Conservation (phyloP, 1,139 yeast species). For the Saccharomyces hybrid region DNA sequence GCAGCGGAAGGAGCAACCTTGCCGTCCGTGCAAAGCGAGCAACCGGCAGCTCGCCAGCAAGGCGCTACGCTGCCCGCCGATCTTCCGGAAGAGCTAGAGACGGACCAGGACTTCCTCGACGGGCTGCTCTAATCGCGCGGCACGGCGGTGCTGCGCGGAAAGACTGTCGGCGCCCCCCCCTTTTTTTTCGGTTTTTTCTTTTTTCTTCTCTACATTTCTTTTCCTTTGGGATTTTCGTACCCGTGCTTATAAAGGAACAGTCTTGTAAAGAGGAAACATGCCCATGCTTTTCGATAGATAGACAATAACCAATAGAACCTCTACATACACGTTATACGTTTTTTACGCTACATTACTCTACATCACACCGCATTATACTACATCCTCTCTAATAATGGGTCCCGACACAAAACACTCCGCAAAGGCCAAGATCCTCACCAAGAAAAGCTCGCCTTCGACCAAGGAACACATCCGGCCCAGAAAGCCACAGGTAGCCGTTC, state of each 20-base stretch:
- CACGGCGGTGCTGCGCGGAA: background rate
- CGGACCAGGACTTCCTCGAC: conserved; percentile 27
- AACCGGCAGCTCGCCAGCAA: background rate
- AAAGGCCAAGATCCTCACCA: background rate
- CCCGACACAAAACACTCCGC: background rate
- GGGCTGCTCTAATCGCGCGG: conserved; percentile 13
- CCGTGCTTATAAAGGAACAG: background rate
- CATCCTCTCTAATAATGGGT: background rate
- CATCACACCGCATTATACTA: background rate
- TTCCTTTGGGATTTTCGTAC: background rate
- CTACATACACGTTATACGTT: background rate
- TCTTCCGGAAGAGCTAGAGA: conserved; percentile 18
- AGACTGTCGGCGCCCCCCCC: background rate
- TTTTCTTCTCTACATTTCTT: background rate
- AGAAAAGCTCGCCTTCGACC: background rate
- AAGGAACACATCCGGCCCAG: background rate
- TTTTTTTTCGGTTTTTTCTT: background rate
- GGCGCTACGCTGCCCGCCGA: conserved; percentile 3
- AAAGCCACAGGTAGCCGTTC: conserved; percentile 9
- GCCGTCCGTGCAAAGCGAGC: background rate
- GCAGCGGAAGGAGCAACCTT: too few species aligned
- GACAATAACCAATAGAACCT: background rate
- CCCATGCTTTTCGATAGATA: conserved; percentile 12
- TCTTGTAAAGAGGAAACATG: conserved; percentile 24
- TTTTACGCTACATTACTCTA: background rate